Conservation (phyloP, 2,329 filamentous ascomycete species). For the Coniochaeta sp. region DNA sequence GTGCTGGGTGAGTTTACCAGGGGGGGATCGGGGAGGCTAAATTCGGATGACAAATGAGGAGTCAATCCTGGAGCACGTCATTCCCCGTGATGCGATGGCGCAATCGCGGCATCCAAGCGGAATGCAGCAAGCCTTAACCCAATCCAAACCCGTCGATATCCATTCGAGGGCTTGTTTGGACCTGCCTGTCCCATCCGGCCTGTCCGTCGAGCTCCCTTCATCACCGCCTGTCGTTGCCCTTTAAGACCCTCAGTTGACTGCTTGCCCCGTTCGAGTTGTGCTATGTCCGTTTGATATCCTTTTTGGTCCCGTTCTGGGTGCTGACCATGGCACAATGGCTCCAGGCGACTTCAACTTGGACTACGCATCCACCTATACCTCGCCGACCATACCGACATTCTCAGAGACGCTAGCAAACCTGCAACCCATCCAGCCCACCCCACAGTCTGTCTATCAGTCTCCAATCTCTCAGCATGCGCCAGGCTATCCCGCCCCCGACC, state of each 20-base stretch:
- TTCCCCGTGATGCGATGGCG: conserved; percentile 43
- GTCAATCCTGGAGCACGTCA: conserved; percentile 45
- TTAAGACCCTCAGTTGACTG: not conserved
- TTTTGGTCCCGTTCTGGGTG: conserved; percentile 14
- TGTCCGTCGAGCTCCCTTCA: not conserved
- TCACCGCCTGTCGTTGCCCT: not conserved
- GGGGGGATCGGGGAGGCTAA: conserved; percentile 11
- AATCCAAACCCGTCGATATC: not conserved
- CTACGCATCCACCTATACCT: conserved; percentile 43
- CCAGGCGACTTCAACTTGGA: conserved; percentile 53
- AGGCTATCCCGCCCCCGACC: conserved; percentile 16
- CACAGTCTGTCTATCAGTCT: conserved; percentile 36
- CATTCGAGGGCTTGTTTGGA: not conserved
- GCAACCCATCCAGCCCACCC: conserved; percentile 44
- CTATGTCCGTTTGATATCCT: not conserved
- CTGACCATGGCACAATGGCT: conserved; percentile 40
- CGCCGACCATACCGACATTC: conserved; percentile 38
- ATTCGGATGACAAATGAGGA: conserved; percentile 34
- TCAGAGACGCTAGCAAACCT: conserved; percentile 32
- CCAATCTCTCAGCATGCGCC: conserved; percentile 23
- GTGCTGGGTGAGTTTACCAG: conserved; percentile 6
- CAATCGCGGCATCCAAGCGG: conserved; percentile 1
- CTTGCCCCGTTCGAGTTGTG: not conserved
- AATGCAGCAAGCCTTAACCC: not conserved
- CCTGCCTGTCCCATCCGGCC: not conserved